Conservation (phyloP, 2,329 filamentous ascomycete genomes). For the Tolypocladium nubicola region DNA sequence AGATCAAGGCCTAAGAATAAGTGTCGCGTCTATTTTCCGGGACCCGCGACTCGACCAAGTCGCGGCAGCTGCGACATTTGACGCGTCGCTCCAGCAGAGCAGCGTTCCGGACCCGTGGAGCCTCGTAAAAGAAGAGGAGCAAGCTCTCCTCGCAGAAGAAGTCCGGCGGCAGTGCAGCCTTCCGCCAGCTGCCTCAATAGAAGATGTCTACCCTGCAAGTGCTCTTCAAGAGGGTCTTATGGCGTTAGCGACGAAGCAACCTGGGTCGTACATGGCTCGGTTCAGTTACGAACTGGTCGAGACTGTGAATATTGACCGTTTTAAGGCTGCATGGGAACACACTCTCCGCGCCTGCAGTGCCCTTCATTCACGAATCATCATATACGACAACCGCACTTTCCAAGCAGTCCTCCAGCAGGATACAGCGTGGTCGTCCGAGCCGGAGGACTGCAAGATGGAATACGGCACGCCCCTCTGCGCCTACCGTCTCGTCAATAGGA, state of each 20-base stretch:
- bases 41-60: no score
- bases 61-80: neutral
- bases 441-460: no score
- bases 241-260: slow-evolving; percentile 18
- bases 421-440: neutral
- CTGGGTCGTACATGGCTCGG: slow-evolving; percentile 25
- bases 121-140: neutral
- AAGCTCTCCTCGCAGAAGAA: neutral
- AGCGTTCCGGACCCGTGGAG: no score
- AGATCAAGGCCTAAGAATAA: no score
- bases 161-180: no score
- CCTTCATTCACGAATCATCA: slow-evolving; percentile 5
- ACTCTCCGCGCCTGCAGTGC: slow-evolving; percentile 2
- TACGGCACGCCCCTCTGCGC: neutral
- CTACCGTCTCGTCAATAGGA: neutral
- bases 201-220: slow-evolving; percentile 28
- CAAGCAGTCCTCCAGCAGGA: neutral
- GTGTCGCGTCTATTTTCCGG: no score
- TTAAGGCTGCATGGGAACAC: slow-evolving; percentile 17
- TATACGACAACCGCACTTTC: neutral
- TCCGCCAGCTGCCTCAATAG: neutral
- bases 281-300: slow-evolving; percentile 11
- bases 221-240: slow-evolving; percentile 29
- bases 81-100: no score
- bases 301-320: slow-evolving; percentile 9